Evolutionary conservation across 495 filamentous ascomycete species (phyloP).

Genomic region (Clavariopsis aquatica): DNA sequence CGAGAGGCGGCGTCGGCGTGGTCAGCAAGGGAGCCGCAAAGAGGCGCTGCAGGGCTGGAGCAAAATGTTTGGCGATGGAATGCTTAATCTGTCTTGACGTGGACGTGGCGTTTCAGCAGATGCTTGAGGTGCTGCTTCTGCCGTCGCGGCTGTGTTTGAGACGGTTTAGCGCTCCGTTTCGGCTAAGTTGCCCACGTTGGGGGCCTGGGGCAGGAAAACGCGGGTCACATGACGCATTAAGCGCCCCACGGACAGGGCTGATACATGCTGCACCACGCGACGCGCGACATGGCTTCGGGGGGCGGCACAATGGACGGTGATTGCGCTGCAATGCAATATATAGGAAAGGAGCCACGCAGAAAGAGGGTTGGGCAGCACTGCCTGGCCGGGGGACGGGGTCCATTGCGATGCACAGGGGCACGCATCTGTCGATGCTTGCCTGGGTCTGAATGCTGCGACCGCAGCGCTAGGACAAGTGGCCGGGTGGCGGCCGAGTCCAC

Average conservation of each 20-base stretch:
- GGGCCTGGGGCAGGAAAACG: constrained; percentile 9
- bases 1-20: neutral
- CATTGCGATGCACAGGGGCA: neutral
- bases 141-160: constrained; percentile 26
- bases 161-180: constrained; percentile 8
- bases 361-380: too few species aligned
- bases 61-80: constrained; percentile 9
- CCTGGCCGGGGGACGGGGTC: neutral
- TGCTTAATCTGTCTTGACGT: constrained; percentile 22
- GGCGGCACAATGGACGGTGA: neutral
- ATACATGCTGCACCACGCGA: neutral
- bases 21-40: neutral
- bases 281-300: neutral
- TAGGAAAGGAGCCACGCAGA: too few species aligned
- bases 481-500: too few species aligned
- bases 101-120: constrained; percentile 20
- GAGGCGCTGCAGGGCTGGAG: neutral
- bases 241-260: neutral
- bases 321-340: neutral
- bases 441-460: too few species aligned
- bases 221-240: constrained; percentile 9
- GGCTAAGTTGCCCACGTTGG: neutral
- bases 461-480: too few species aligned
- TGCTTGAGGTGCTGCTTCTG: constrained; percentile 2
- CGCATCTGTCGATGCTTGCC: neutral